Evolutionary conservation across 495 filamentous ascomycete species (phyloP).

Genomic region (Aspergillus cavernicola): DNA sequence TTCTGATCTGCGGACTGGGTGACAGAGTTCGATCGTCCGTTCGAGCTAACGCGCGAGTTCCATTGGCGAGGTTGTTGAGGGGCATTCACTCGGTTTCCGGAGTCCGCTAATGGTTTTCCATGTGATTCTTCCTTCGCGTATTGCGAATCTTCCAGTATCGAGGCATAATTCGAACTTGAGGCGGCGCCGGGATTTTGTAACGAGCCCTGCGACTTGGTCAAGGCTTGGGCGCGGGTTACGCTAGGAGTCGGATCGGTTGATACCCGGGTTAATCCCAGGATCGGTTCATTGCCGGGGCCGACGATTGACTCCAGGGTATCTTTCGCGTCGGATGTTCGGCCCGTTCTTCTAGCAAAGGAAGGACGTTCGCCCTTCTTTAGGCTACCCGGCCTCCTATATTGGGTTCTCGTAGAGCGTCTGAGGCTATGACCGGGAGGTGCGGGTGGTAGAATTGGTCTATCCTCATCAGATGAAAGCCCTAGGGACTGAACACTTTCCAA

Average conservation of each 20-base stretch:
- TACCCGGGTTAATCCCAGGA: slow-evolving; percentile 59
- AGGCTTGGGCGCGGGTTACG: slow-evolving; percentile 20
- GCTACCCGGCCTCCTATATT: slow-evolving; percentile 82
- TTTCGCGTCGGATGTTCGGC: slow-evolving; percentile 55
- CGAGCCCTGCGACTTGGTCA: slow-evolving; percentile 24
- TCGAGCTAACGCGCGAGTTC: slow-evolving; percentile 44
- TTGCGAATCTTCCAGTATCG: slow-evolving; percentile 27
- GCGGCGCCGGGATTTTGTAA: slow-evolving; percentile 20
- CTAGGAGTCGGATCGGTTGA: slow-evolving; percentile 71
- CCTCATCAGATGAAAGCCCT: slow-evolving; percentile 59
- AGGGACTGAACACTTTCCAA: slow-evolving; percentile 36
- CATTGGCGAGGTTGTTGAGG: slow-evolving; percentile 35
- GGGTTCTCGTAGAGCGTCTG: slow-evolving; percentile 85
- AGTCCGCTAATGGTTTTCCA: slow-evolving; percentile 7
- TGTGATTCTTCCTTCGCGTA: slow-evolving; percentile 18
- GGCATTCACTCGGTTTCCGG: slow-evolving; percentile 14
- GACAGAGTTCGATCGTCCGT: slow-evolving; percentile 43
- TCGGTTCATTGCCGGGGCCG: slow-evolving; percentile 41
- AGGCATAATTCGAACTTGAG: slow-evolving; percentile 26
- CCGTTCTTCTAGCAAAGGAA: slow-evolving; percentile 72
- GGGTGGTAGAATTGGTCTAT: slow-evolving; percentile 81
- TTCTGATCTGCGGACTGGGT: slow-evolving; percentile 37
- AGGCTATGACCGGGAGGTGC: slow-evolving; percentile 71
- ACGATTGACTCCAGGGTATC: slow-evolving; percentile 47
- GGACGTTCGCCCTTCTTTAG: slow-evolving; percentile 71